phyloP scores from a whole-genome alignment of 139 green algal species.

The Chlorella sp. region DNA sequence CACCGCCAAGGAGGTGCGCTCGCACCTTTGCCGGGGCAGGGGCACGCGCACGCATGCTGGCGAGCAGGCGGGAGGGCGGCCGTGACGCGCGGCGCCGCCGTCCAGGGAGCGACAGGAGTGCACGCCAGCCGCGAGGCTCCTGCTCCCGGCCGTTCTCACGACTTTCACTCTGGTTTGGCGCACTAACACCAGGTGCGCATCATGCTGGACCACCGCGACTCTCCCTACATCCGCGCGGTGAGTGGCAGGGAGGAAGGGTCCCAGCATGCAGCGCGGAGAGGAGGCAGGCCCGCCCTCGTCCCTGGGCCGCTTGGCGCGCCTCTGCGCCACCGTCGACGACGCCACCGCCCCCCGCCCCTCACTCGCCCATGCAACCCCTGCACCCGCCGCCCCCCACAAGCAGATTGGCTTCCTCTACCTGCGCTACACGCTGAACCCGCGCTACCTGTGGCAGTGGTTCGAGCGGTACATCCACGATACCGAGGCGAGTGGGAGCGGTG shows the following conservation, averaged over 20 bases:
- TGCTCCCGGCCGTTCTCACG: too few species aligned
- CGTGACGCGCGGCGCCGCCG: too few species aligned
- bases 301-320: neutral
- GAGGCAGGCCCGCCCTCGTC: neutral
- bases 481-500: too few species aligned
- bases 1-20: constrained; percentile 57
- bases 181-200: constrained; percentile 55
- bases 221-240: constrained; percentile 94
- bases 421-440: constrained; percentile 87
- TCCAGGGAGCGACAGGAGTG: too few species aligned
- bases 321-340: neutral
- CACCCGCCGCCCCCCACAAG: neutral
- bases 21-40: too few species aligned
- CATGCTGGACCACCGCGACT: constrained; percentile 89
- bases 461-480: constrained; percentile 78
- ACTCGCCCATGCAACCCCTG: too few species aligned
- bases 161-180: too few species aligned
- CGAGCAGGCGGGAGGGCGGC: too few species aligned
- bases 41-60: too few species aligned
- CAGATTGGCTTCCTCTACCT: constrained; percentile 95
- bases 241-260: constrained; percentile 46
- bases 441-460: constrained; percentile 87
- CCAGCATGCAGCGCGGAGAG: neutral
- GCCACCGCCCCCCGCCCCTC: too few species aligned
- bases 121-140: too few species aligned